Evolutionary conservation across 176 grass and related monocot genomes (phyloP).

Genomic region (Ananas comosus): DNA sequence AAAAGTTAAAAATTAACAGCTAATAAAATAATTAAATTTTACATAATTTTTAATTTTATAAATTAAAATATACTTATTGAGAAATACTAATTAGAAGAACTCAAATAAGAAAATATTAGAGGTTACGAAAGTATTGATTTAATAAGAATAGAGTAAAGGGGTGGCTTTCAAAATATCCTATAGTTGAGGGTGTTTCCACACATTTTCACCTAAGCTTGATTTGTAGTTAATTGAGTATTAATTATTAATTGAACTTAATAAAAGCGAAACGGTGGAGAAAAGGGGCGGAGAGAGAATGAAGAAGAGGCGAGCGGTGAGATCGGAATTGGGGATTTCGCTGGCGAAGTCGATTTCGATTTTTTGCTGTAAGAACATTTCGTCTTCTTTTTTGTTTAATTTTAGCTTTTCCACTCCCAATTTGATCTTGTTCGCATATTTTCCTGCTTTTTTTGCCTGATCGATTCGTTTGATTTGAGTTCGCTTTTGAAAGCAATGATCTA

Average conservation of each 20-base stretch:
- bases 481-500: not conserved
- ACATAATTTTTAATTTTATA: too few species aligned
- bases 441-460: not conserved
- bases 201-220: not conserved
- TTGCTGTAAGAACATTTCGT: not conserved
- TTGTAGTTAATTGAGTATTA: not conserved
- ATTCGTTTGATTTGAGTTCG: not conserved
- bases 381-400: not conserved
- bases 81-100: too few species aligned
- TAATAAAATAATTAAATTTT: too few species aligned
- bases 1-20: too few species aligned
- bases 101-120: too few species aligned
- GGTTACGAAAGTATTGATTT: too few species aligned
- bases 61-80: too few species aligned
- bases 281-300: not conserved
- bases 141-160: too few species aligned
- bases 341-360: not conserved
- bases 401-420: not conserved
- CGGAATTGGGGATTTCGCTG: not conserved
- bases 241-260: not conserved
- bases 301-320: not conserved
- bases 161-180: too few species aligned
- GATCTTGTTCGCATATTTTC: not conserved
- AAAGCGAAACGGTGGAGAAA: not conserved
- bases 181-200: too few species aligned